Evolutionary conservation across 345 rosid species (phyloP), one percentile per base, ranked within the genome.

Genomic region (Murraya paniculata): DNA sequence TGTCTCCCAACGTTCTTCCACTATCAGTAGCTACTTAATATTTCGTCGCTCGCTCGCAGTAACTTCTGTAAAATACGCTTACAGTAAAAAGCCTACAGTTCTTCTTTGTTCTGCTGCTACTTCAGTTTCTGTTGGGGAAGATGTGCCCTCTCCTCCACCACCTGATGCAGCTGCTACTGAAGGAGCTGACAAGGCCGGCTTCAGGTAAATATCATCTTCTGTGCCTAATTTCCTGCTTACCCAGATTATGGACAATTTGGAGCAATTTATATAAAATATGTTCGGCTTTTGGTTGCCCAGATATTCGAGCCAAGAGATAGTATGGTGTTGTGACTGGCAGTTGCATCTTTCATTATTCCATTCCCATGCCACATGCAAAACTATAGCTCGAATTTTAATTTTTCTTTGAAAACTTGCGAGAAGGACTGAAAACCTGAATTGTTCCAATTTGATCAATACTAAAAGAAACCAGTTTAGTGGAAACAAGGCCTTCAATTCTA

Each of bases 21-120:
- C 69, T 74, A 9, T 36, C 76, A 62, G 30, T 22, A 9, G 18
- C 50, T 45, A 25, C 66, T 6, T 82, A 72, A 58, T 64, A 72
- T 64, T 35, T 71, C 79, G 71, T 81, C 71, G 81, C 41, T 72
- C 78, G 25, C 68, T 80, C 56, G 66, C 79, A n/a, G 21, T 77
- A 11, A 45, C 73, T 78, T 77, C 82, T 50, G 14, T 76, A 57
- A 79, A 78, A 38, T 64, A 59, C 74, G 79, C 86, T 13, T 81
- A 79, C 38, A 45, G 13, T 45, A 45, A 45, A 11, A 88, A 82
- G 82, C 86, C 78, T 77, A 31, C 73, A 62, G 24, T 76, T 76
- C 76, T 82, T 69, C 81, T 60, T 35, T 87, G 66, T 45, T 73
- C 90, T 33, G 27, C 88, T 31, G 81, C 89, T 76, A 82, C 93